Base-by-base conservation (phyloP, 805 yeast species). In the Candida coquimbonensis region DNA sequence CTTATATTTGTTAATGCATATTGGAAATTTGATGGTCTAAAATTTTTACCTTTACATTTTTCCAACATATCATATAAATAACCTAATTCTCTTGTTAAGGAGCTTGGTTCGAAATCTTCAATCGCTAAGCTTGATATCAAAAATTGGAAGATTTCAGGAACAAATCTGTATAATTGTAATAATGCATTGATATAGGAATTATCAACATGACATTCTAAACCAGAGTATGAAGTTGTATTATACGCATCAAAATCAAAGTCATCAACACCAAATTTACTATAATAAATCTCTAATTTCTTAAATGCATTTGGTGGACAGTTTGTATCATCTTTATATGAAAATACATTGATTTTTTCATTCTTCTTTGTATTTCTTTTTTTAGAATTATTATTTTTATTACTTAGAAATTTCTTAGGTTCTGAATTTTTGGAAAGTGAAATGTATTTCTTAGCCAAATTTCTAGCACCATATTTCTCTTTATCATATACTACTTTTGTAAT, bases 241-340 rank as follows among this genome's bases (percentile, higher is more conserved):
- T 84, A 91, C 55, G 81, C 83, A 44, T 77, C 81, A 61, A 93
- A 91, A 66, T 91, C 96, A 65, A 93, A 93, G 62, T 89, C 96
- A 54, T 84, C 88, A 29, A 93, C 89, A 26, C 99, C 99, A 63
- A 88, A 91, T 55, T 78, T 82, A 46, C 95, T 85, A 63, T 90
- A 91, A 37, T 83, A 75, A 44, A 91, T 86, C 49, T 83, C 85
- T 39, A 87, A 69, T 54, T 81, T 78, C 36, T 80, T 70, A 66
- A 83, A 91, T 33, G 90, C 85, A 43, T 82, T 81, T 1, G 96
- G 96, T 1, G 80, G 71, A 33, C 65, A 59, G 55, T 74, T 68
- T 46, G 66, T 41, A 0, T 45, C 46, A 12, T 65, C 53, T 24
- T 58, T 65, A 41, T 55, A 61, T 11, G 61, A 67, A 39, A 70